phyloP scores from a whole-genome alignment of 2,329 filamentous ascomycete species.

The Septoria linicola region DNA sequence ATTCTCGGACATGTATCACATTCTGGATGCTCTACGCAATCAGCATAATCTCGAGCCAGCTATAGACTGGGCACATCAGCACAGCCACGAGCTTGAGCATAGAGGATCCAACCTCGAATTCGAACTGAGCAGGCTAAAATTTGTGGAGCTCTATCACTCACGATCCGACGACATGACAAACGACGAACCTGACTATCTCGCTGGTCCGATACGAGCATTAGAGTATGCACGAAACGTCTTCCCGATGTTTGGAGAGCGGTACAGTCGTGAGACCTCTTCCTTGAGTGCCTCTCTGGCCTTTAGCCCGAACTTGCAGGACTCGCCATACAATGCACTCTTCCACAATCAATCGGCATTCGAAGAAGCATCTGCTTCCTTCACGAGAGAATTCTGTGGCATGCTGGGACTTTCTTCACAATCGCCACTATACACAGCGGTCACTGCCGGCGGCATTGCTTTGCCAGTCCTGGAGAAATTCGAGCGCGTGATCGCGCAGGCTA shows the following conservation, averaged over 20 bases:
- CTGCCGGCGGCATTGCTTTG: slow-evolving; percentile 86
- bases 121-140: slow-evolving; percentile 86
- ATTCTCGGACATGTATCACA: slow-evolving; percentile 88
- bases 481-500: slow-evolving; percentile 80
- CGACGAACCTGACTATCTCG: slow-evolving; percentile 45
- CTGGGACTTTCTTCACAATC: slow-evolving; percentile 87
- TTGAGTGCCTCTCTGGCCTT: slow-evolving; percentile 80
- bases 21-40: slow-evolving; percentile 73
- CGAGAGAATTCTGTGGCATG: slow-evolving; percentile 80
- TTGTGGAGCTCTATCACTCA: slow-evolving; percentile 76
- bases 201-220: slow-evolving; percentile 65
- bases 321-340: slow-evolving; percentile 79
- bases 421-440: slow-evolving; percentile 87
- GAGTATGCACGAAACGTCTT: slow-evolving; percentile 76
- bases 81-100: slow-evolving; percentile 69
- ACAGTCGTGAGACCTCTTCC: slow-evolving; percentile 75
- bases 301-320: slow-evolving; percentile 68
- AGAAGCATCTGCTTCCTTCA: slow-evolving; percentile 79
- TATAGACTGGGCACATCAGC: slow-evolving; percentile 77
- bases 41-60: slow-evolving; percentile 73
- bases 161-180: slow-evolving; percentile 42
- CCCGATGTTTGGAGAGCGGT: slow-evolving; percentile 68
- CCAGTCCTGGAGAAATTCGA: slow-evolving; percentile 87
- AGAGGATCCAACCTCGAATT: slow-evolving; percentile 93
- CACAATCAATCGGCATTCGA: slow-evolving; percentile 73